These are phyloP conservation scores for Marasmius tenuissimus DNA, from an alignment of 1,284 basidiomycete genomes.

Conservation along the genomic window DNA sequence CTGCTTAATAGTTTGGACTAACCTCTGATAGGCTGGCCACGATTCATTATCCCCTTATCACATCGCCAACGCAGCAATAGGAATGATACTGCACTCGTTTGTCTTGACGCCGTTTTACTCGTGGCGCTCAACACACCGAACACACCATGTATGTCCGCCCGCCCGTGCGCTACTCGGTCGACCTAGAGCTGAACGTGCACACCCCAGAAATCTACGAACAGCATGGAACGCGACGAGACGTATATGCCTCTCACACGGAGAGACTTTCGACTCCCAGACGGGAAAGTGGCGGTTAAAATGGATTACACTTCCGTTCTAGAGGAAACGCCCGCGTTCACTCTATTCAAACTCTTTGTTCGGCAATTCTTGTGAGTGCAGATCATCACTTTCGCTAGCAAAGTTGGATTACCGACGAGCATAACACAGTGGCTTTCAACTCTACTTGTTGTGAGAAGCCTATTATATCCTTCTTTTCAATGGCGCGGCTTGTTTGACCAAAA, in stretches of 20 bases:
- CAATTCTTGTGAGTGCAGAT: constrained; percentile 38
- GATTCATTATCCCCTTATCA: constrained; percentile 39
- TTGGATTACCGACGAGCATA: constrained; percentile 23
- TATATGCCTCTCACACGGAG: constrained; percentile 31
- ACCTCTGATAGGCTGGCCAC: constrained; percentile 50
- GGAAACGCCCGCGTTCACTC: constrained; percentile 59
- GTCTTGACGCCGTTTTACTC: constrained; percentile 58
- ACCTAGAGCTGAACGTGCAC: constrained; percentile 1
- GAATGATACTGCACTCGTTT: constrained; percentile 48
- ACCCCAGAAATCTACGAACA: constrained; percentile 46
- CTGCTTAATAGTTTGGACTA: neutral
- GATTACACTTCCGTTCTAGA: constrained; percentile 36
- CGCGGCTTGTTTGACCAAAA: neutral
- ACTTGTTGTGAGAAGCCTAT: constrained; percentile 27
- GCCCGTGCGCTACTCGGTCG: neutral
- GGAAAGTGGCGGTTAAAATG: constrained; percentile 23
- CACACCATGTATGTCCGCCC: constrained; percentile 43
- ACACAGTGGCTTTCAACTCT: constrained; percentile 33
- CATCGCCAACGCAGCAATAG: constrained; percentile 41
- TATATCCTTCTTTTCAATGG: neutral
- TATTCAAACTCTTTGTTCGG: constrained; percentile 52
- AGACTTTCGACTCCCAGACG: constrained; percentile 29
- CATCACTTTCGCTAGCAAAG: constrained; percentile 9
- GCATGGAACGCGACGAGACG: constrained; percentile 33
- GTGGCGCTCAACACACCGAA: constrained; percentile 58